Evolutionary conservation across 2,329 filamentous ascomycete species (phyloP).

Genomic region (Neofusicoccum cordaticola): DNA sequence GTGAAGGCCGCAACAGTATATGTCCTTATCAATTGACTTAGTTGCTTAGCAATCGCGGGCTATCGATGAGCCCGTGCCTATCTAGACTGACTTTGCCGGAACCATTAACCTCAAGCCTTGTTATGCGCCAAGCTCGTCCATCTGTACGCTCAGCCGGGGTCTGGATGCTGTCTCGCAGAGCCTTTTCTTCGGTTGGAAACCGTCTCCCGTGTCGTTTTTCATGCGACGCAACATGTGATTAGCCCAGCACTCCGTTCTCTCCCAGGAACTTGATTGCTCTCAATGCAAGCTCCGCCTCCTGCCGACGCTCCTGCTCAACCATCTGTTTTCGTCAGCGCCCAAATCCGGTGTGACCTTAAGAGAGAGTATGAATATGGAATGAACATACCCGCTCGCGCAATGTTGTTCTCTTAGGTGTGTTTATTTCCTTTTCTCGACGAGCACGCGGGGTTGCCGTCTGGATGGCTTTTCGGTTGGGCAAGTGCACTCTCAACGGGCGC

Average conservation of each 20-base stretch:
- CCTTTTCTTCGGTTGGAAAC: not conserved
- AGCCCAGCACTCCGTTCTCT: conserved; percentile 28
- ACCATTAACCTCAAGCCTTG: not conserved
- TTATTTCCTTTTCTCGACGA: conserved; percentile 10
- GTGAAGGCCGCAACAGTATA: not conserved
- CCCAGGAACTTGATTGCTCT: conserved; percentile 48
- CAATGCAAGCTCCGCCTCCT: conserved; percentile 41
- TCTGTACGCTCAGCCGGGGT: not conserved
- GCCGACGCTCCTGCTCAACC: conserved; percentile 46
- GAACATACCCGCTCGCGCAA: conserved; percentile 18
- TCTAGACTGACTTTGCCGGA: not conserved
- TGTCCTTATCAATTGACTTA: not conserved
- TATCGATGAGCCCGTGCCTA: too few relatives aligned
- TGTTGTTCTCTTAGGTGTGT: conserved; percentile 5
- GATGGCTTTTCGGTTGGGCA: conserved; percentile 7
- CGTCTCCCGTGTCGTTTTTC: not conserved
- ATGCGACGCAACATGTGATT: not conserved
- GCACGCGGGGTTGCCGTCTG: conserved; percentile 16
- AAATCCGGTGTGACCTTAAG: conserved; percentile 19
- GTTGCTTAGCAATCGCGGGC: not conserved
- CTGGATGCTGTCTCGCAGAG: not conserved
- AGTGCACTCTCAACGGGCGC: conserved; percentile 13
- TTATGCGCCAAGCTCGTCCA: not conserved
- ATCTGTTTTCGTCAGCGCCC: conserved; percentile 19
- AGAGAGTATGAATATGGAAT: too few relatives aligned